phyloP scores from a whole-genome alignment of 257 asterid species.

The Solanum piurae region DNA sequence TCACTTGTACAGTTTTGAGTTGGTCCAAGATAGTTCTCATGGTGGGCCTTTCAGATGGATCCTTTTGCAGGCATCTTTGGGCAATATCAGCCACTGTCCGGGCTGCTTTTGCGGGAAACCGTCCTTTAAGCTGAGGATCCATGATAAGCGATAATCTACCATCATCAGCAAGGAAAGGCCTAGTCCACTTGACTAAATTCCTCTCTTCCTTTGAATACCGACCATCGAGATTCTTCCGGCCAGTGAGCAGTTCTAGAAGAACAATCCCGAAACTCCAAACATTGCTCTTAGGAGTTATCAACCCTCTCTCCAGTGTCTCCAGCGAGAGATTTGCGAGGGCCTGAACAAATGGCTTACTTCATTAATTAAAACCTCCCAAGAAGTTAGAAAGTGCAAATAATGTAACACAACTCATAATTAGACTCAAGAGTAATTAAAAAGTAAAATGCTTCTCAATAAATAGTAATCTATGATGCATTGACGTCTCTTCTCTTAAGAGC shows the following conservation, averaged over 20 bases:
- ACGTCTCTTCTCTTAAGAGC: not conserved
- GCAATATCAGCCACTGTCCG: slow-evolving; percentile 79
- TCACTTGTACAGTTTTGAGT: slow-evolving; percentile 61
- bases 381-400: not conserved
- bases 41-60: slow-evolving; percentile 84
- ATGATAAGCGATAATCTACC: slow-evolving; percentile 71
- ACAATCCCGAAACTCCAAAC: slow-evolving; percentile 92
- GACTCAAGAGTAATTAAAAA: not conserved
- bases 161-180: slow-evolving; percentile 80
- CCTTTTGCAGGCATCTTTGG: slow-evolving; percentile 69
- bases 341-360: slow-evolving; percentile 20
- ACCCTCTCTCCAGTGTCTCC: slow-evolving; percentile 79
- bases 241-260: slow-evolving; percentile 88
- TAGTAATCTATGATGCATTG: not conserved
- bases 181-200: slow-evolving; percentile 76
- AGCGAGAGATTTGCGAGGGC: slow-evolving; percentile 67
- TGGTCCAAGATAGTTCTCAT: slow-evolving; percentile 80
- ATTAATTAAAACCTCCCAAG: not conserved
- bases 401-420: not conserved
- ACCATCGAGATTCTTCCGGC: slow-evolving; percentile 67
- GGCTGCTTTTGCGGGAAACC: slow-evolving; percentile 82
- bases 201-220: slow-evolving; percentile 79
- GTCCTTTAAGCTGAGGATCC: slow-evolving; percentile 88
- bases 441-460: not conserved
- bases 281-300: slow-evolving; percentile 85